Evolutionary conservation across 305 asterid species (phyloP), one percentile per base, ranked within the genome.

Genomic region (Fraxinus sp.): DNA sequence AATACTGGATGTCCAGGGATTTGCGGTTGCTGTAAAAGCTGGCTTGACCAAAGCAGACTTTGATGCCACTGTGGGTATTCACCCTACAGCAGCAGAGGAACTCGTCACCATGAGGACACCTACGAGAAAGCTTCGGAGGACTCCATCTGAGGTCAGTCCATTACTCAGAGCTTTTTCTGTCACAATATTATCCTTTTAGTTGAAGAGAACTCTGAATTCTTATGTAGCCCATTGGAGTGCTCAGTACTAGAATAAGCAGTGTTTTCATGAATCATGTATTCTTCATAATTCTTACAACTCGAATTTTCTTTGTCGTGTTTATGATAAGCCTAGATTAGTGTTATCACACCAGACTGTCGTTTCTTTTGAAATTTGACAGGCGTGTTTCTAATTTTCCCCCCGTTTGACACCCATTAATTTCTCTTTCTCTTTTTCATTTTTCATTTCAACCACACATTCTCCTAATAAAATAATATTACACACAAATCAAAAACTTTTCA

Each of bases 61-160:
- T 83, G 99, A 94, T 93, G 85, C 94, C 77, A 96, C 98, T 0
- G 90, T 96, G 64, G 99, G 99, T 66, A 83, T 96, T 81, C 98
- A 96, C 86, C 98, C 99, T 46, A 94, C 99, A 78, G 88, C 99
- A 80, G 95, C 99, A 39, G 99, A 96, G 90, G 99, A 96, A 90
- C 84, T 96, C 74, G 99, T 96, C 81, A 94, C 99, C 74, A 94
- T 96, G 99, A 91, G 99, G 84, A 88, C 93, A 55, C 98, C 98
- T 64, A 88, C 98, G 16, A 88, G 98, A 82, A 92, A 93, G 88
- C 39, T 93, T 81, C 95, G 98, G 73, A 87, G 79, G 46, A 70
- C 88, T 41, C 85, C 92, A 2, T 78, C 87, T 4, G 94, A 90
- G 92, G 97, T 92, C 80, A 66, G 87, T 52, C 66, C 24, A 72